Conservation (phyloP, 305 asterid genomes). For the Fraxinus platypoda region DNA sequence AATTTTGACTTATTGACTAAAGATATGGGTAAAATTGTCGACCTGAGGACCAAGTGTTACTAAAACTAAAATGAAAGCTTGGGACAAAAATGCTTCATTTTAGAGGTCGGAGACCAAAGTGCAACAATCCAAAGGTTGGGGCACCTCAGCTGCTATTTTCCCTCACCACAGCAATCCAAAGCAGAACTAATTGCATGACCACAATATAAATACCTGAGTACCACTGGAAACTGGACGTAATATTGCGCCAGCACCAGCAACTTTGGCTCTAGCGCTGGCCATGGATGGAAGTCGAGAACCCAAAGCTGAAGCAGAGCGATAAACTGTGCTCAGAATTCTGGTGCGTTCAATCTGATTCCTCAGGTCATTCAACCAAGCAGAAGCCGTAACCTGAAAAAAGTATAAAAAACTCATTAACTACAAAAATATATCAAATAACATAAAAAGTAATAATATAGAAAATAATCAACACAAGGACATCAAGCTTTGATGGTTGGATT, state of each 20-base stretch:
- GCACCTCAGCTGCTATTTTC: background rate
- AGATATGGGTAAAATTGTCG: background rate
- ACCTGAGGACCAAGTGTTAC: background rate
- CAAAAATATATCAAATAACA: constrained; percentile 8
- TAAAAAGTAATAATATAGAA: background rate
- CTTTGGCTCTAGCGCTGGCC: constrained; percentile 89
- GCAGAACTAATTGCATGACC: background rate
- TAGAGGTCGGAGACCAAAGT: background rate
- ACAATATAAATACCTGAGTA: constrained; percentile 61
- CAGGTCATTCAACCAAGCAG: constrained; percentile 96
- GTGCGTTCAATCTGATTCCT: constrained; percentile 90
- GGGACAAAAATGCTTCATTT: background rate
- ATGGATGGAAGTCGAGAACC: constrained; percentile 98
- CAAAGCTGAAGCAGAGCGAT: constrained; percentile 93
- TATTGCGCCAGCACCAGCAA: constrained; percentile 95
- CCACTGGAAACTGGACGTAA: constrained; percentile 87
- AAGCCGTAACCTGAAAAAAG: constrained; percentile 75
- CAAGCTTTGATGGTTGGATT: background rate
- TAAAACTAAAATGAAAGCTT: background rate
- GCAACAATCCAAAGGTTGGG: background rate
- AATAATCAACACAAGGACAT: constrained; percentile 10
- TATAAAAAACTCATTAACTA: constrained; percentile 5
- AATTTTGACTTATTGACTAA: background rate
- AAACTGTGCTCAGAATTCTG: constrained; percentile 87
- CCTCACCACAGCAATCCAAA: background rate